Base-by-base conservation (phyloP, 106 monocot species). In the Cymbidium sinense region DNA sequence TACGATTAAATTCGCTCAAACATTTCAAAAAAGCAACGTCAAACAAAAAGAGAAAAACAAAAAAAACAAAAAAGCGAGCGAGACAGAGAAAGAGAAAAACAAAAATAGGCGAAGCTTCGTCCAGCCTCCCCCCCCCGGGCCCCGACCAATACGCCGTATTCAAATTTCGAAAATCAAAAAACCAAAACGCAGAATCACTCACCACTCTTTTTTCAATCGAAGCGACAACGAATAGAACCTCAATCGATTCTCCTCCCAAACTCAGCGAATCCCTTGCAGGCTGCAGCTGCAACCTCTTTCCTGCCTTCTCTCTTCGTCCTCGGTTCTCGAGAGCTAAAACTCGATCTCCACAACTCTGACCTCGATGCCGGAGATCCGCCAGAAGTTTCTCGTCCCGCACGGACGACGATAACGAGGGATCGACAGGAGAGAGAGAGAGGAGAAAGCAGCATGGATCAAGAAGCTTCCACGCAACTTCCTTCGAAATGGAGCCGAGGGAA, bases 381-480 rank as follows among this genome's bases (percentile, higher is more conserved):
- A 21, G 35, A 37, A 71, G 20, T 71, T 71, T 71, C 71, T 21
- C 3, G 37, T 36, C 20, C 37, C 36, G 15, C 71, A 21, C 15
- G 71, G 71, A 35, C 37, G 35, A 30, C 67, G 13, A 67, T 10
- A 67, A 15, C 13, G 31, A 5, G 0, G 2, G 33, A 67, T 10
- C 13, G 29, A 31, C 31, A 3, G 36, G 19, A 43, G 71, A 73
- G 73, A 43, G 73, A 74, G 67, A 31, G 17, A 33, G 33, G 67
- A 13, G 12, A 3, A 11, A 33, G 30, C 15, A 7, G 8, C 54
- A 54, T 5, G 6, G 27, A 7, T 23, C 0, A 33, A 36, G 71
- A 71, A 74, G 43, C 43, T 74, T 74, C 74, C 44, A 27, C 41
- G 74, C 74, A 74, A 10, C 74, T 74, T 74, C 74, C 21, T 33